Evolutionary conservation across 2,329 filamentous ascomycete species (phyloP).

Genomic region (Microdochium bolleyi): DNA sequence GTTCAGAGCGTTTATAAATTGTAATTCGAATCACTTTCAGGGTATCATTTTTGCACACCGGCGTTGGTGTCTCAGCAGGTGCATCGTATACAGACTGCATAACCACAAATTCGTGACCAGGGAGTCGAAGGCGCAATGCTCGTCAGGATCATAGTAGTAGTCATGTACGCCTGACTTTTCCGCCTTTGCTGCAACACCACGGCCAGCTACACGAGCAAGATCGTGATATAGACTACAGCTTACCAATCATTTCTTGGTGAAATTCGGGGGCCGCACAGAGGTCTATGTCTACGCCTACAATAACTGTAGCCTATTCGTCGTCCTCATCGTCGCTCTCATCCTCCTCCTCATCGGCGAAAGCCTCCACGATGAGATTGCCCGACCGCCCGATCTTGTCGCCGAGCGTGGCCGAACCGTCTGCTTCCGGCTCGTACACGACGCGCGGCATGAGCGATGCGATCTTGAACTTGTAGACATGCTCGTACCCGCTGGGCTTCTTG

Average conservation of each 20-base stretch:
- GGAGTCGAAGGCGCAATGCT: too few relatives aligned
- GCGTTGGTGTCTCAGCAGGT: slow-evolving; percentile 10
- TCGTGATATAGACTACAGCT: too few relatives aligned
- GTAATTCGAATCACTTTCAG: background rate
- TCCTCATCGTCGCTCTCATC: slow-evolving; percentile 1
- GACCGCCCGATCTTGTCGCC: slow-evolving; percentile 70
- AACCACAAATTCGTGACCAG: too few relatives aligned
- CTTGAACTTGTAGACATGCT: slow-evolving; percentile 77
- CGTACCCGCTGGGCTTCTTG: slow-evolving; percentile 55
- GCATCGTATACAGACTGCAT: too few relatives aligned
- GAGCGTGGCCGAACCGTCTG: slow-evolving; percentile 48
- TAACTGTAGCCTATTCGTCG: too few relatives aligned
- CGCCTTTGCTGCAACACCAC: too few relatives aligned
- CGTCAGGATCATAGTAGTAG: too few relatives aligned
- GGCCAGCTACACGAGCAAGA: too few relatives aligned
- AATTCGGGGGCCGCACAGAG: too few relatives aligned
- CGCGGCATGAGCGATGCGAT: slow-evolving; percentile 82
- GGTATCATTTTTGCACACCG: slow-evolving; percentile 22
- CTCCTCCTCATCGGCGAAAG: slow-evolving; percentile 43
- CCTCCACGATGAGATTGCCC: slow-evolving; percentile 85
- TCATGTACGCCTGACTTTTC: too few relatives aligned
- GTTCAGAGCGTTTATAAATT: background rate
- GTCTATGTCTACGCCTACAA: too few relatives aligned
- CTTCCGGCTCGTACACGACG: slow-evolving; percentile 65
- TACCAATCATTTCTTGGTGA: too few relatives aligned